A percentile compares a stretch with the other conserved stretches of the same genome.
These are phyloP conservation scores for Naumovozyma dairenensis DNA, from an alignment of 805 yeast genomes.

Conservation along the genomic window DNA sequence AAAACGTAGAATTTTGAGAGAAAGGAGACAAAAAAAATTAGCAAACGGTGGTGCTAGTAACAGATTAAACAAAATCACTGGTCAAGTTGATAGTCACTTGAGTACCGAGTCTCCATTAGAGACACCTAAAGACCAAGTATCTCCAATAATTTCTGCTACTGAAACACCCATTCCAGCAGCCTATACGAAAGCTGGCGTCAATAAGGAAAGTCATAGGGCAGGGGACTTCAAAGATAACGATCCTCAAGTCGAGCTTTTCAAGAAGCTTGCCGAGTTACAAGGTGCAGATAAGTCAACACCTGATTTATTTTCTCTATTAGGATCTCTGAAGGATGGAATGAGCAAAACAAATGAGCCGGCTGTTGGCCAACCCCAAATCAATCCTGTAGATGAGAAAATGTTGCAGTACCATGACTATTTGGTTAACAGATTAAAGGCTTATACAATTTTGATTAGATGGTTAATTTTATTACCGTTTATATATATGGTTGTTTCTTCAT, in stretches of 20 bases:
- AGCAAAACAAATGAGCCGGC: slow-evolving; percentile 5
- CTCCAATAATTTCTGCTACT: slow-evolving; percentile 1
- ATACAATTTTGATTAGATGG: slow-evolving; percentile 27
- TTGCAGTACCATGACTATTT: slow-evolving; percentile 21
- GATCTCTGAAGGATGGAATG: slow-evolving; percentile 12
- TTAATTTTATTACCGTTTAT: slow-evolving; percentile 23
- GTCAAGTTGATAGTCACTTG: slow-evolving; percentile 30
- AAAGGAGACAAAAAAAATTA: slow-evolving; percentile 57
- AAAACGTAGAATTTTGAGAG: slow-evolving; percentile 46
- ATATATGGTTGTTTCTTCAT: slow-evolving; percentile 18
- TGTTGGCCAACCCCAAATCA: slow-evolving; percentile 1
- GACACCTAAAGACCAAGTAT: slow-evolving; percentile 3
- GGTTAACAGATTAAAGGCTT: slow-evolving; percentile 24
- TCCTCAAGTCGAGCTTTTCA: slow-evolving; percentile 21
- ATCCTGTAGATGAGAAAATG: slow-evolving; percentile 19
- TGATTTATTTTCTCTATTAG: slow-evolving; percentile 19
- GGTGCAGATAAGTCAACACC: slow-evolving; percentile 15
- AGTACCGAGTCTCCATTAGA: slow-evolving; percentile 30
- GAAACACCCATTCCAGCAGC: background rate
- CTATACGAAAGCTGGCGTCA: background rate
- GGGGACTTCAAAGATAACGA: too few relatives aligned
- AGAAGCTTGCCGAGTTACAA: slow-evolving; percentile 21
- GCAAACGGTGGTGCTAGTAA: slow-evolving; percentile 43
- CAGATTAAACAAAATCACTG: slow-evolving; percentile 43
- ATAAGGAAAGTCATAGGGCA: background rate